Base-by-base conservation (phyloP, 2,329 filamentous ascomycete species). In the Fusarium humuli region DNA sequence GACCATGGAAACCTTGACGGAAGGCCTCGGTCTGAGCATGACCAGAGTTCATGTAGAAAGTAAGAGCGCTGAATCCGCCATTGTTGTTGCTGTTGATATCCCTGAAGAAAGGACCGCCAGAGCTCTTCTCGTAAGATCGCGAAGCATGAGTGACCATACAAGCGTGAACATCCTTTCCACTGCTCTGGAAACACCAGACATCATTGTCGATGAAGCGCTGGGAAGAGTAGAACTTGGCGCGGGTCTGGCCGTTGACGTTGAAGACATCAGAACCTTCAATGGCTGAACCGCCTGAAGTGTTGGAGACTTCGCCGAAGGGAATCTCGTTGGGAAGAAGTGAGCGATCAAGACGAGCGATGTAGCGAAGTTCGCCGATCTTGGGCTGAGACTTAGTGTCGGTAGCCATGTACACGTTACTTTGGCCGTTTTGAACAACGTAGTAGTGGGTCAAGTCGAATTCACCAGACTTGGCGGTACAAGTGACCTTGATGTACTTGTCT, bases 221-320 rank as follows among this genome's bases (percentile, higher is more conserved):
- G 62, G 87, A 89, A 3, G 88, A 90, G 80, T 90, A 92, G 81
- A 92, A 92, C 77, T 92, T 92, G 78, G 86, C 89, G 41, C 90
- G 85, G 0, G 90, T 92, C 76, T 92, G 81, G 23, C 88, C 86
- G 67, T 82, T 79, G 46, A 92, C 87, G 11, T 88, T 64, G 73
- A 86, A 92, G 60, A 88, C 85, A 61, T 88, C 86, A 2, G 83
- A 85, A 44, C 84, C 89, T 76, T 91, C 90, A 54, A 91, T 77
- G 4, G 85, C 82, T 40, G 69, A 60, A 30, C 83, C 83, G 29
- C 83, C 84, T 3, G 79, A 79, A 1, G 87, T 91, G 25, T 83
- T 88, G 1, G 89, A 90, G 6, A 82, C 87, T 6, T 79, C 79
- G 29, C 85, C 86, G 64, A 85, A 87, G 30, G 86, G 85, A 60